Evolutionary conservation across 257 asterid genomes (phyloP).

Genomic region (Leonotis leonurus): DNA sequence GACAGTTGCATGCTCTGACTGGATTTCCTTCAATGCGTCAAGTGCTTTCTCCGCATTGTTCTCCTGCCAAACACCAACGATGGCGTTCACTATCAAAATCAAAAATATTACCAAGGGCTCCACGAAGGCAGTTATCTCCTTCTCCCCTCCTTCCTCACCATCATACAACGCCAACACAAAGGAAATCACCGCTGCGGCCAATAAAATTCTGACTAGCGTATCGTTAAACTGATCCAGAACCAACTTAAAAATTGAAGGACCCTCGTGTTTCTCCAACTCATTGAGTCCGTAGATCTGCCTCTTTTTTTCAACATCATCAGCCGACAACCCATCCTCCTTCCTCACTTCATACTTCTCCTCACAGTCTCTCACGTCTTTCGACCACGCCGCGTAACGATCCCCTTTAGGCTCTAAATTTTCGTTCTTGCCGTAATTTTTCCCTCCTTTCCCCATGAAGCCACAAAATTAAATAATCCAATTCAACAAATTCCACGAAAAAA

Average conservation of each 20-base stretch:
- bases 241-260: conserved; percentile 71
- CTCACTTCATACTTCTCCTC: conserved; percentile 58
- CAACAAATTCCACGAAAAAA: conserved; percentile 21
- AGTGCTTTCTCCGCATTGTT: conserved; percentile 97
- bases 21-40: conserved; percentile 96
- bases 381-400: conserved; percentile 61
- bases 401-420: conserved; percentile 31
- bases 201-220: conserved; percentile 80
- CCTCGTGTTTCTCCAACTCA: conserved; percentile 93
- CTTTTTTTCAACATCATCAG: conserved; percentile 56
- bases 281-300: conserved; percentile 75
- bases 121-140: conserved; percentile 93
- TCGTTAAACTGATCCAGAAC: conserved; percentile 92
- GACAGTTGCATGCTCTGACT: conserved; percentile 86
- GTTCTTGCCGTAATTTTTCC: conserved; percentile 49
- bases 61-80: conserved; percentile 99
- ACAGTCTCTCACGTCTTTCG: conserved; percentile 73
- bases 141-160: conserved; percentile 95
- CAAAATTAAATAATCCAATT: conserved; percentile 15
- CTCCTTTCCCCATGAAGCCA: conserved; percentile 83
- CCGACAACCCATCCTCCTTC: conserved; percentile 53
- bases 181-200: conserved; percentile 88
- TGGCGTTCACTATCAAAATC: conserved; percentile 90
- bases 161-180: conserved; percentile 93
- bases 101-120: conserved; percentile 92